Evolutionary conservation across 2,329 filamentous ascomycete species (phyloP), one percentile per base, ranked within the genome.

Genomic region (Sporothrix phasma): DNA sequence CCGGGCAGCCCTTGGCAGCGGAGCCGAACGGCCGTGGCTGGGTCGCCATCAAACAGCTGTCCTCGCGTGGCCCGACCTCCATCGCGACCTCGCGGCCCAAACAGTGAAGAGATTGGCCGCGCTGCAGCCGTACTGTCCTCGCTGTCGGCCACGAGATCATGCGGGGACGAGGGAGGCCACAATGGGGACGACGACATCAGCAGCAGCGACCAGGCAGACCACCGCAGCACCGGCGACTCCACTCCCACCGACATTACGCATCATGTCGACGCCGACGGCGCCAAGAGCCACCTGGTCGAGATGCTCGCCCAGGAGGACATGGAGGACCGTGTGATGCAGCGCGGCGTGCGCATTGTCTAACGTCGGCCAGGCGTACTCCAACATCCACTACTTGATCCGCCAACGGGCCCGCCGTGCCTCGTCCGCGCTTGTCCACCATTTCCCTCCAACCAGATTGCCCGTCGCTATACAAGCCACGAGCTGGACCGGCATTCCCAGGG

Each of bases 361-460:
- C 68, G 80, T 84, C 51, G 81, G 81, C 6, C 79, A 80, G 63
- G 80, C 82, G 66, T 76, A 81, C 65, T 84, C 81, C 39, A 84
- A 83, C 65, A 76, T 83, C 68, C 81, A 81, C 63, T 82, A 82
- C 67, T 72, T 83, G 47, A 77, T 83, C 31, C 78, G 79, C 13
- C 80, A 82, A 66, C 78, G 79, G 65, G 71, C 73, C 11, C 66
- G 70, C 13, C 49, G 19, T 49, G 72, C 29, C 66, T 69, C 31
- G 66, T 69, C 61, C 10, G 34, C 65, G 2, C 63, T 64, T 1
- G 70, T 73, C 4, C 69, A 73, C 31, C 76, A 78, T 67, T 76
- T 71, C 71, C 77, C 69, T 79, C 68, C 72, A 76, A 71, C 58
- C 73, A 75, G 61, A 78, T 76, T 62, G 75, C 73, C 58, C 77